Percentiles rank a stretch among this genome's conserved stretches.
Evolutionary conservation across 306 rosid species (phyloP).

Genomic region (Ceratonia siliqua): DNA sequence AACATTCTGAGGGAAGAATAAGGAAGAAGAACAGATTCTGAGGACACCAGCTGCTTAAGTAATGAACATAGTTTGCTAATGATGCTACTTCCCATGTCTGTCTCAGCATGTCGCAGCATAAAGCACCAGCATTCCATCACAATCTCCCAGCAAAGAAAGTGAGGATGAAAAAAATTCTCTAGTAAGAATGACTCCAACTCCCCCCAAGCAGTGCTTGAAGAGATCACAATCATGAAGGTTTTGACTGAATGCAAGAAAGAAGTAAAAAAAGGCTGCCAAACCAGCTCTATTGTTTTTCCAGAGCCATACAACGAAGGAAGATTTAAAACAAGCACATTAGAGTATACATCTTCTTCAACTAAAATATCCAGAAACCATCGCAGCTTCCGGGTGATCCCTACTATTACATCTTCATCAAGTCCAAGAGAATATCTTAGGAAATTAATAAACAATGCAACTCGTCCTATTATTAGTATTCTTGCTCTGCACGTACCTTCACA

Average conservation of each 20-base stretch:
- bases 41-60: conserved; percentile 63
- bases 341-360: conserved; percentile 72
- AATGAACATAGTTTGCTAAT: conserved; percentile 59
- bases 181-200: conserved; percentile 73
- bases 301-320: conserved; percentile 58
- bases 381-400: conserved; percentile 60
- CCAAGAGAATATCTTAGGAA: conserved; percentile 63
- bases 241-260: conserved; percentile 69
- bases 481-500: conserved; percentile 55
- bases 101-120: conserved; percentile 69
- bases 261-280: conserved; percentile 68
- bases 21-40: conserved; percentile 60
- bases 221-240: conserved; percentile 71
- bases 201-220: conserved; percentile 67
- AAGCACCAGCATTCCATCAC: conserved; percentile 95
- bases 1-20: conserved; percentile 69
- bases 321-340: conserved; percentile 63
- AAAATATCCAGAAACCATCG: conserved; percentile 64
- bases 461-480: conserved; percentile 52
- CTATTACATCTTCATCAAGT: conserved; percentile 52
- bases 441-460: conserved; percentile 55
- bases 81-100: conserved; percentile 50
- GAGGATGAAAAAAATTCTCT: conserved; percentile 88
- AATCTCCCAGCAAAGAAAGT: conserved; percentile 84
- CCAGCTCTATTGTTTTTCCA: conserved; percentile 56